Evolutionary conservation across 2,329 filamentous ascomycete genomes (phyloP).

Genomic region (Diplodia corticola): DNA sequence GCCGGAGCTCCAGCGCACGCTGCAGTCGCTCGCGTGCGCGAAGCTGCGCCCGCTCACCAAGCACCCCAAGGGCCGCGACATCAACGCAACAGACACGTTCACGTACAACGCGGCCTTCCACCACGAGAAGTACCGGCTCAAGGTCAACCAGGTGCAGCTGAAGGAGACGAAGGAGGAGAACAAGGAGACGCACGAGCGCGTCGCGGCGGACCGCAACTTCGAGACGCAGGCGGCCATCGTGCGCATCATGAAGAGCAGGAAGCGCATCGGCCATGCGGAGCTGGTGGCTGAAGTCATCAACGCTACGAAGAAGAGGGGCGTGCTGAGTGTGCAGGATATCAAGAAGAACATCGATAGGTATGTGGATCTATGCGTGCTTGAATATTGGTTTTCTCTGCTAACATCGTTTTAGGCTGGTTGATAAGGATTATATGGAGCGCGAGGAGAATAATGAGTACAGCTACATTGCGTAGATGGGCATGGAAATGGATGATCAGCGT

Average conservation of each 20-base stretch:
- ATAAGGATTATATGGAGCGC: constrained; percentile 25
- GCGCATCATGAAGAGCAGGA: constrained; percentile 92
- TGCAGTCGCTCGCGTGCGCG: constrained; percentile 92
- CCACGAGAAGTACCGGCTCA: constrained; percentile 84
- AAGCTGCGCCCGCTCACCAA: constrained; percentile 83
- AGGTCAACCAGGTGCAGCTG: constrained; percentile 98
- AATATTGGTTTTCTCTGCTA: background rate
- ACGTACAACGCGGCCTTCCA: constrained; percentile 74
- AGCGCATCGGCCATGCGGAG: constrained; percentile 82
- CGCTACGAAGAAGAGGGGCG: constrained; percentile 82
- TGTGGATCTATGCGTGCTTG: constrained; percentile 34
- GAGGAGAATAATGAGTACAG: constrained; percentile 33
- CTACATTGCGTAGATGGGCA: constrained; percentile 37
- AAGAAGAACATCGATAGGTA: constrained; percentile 97
- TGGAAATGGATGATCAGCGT: background rate
- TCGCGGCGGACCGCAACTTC: constrained; percentile 86
- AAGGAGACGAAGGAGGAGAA: constrained; percentile 96
- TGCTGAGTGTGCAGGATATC: constrained; percentile 81
- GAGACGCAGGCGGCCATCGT: constrained; percentile 98
- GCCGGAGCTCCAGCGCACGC: constrained; percentile 83
- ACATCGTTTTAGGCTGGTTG: constrained; percentile 37
- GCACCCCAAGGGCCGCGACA: constrained; percentile 79
- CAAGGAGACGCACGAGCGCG: constrained; percentile 86
- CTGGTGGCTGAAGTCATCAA: constrained; percentile 90
- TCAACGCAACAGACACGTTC: constrained; percentile 78